phyloP scores from a whole-genome alignment of 2,329 filamentous ascomycete species.

The Aspergillus pseudoglaucus region DNA sequence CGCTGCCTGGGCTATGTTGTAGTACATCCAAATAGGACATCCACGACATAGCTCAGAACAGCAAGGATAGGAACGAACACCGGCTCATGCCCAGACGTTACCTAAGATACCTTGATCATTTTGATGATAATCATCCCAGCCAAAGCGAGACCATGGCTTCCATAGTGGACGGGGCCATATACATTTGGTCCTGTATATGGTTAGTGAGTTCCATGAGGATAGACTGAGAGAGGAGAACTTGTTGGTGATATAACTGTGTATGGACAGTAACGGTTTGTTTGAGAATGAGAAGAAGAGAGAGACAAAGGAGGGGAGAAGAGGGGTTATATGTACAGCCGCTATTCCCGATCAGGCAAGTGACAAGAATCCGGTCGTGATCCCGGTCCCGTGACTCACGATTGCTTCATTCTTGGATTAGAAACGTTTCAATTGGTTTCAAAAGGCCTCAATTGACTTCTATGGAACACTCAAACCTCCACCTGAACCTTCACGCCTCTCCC shows the following conservation, averaged over 20 bases:
- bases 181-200: not conserved
- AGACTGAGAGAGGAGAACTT: conserved; percentile 14
- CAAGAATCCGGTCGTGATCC: not conserved
- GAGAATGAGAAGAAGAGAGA: conserved; percentile 3
- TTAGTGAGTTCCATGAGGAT: not conserved
- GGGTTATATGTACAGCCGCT: conserved; percentile 1
- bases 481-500: conserved; percentile 37
- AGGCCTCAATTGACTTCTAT: not conserved
- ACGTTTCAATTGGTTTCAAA: not conserved
- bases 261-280: not conserved
- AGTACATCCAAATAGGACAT: conserved; percentile 5
- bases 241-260: conserved; percentile 1
- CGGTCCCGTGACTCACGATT: no score
- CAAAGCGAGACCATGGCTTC: conserved; percentile 35
- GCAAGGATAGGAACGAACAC: conserved; percentile 47
- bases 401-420: no score
- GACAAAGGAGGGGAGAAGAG: conserved; percentile 9
- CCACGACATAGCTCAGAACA: conserved; percentile 10
- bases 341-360: not conserved
- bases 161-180: conserved; percentile 9
- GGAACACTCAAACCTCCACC: conserved; percentile 24
- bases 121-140: conserved; percentile 29
- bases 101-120: conserved; percentile 45
- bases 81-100: conserved; percentile 56
- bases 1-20: not conserved